A percentile compares a stretch with the other conserved stretches of the same genome.
phyloP scores from a whole-genome alignment of 306 rosid genomes.

The Senna tora region DNA sequence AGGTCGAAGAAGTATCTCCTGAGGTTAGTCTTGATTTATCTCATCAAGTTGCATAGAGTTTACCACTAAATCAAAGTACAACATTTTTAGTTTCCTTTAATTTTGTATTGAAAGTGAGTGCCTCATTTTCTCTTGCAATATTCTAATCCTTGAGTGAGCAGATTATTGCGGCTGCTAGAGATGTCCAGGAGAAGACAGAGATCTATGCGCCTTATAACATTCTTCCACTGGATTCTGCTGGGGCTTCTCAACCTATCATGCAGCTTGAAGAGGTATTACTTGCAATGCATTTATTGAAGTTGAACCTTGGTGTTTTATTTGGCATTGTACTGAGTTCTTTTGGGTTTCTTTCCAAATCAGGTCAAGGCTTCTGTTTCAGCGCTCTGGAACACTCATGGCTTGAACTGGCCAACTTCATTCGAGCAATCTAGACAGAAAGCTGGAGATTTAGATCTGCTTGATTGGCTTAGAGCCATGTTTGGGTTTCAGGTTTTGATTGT shows the following conservation, averaged over 20 bases:
- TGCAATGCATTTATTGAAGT: conserved; percentile 15
- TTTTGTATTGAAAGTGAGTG: conserved; percentile 4
- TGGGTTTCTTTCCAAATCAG: conserved; percentile 50
- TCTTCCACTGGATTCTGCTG: conserved; percentile 96
- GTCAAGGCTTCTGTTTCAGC: conserved; percentile 89
- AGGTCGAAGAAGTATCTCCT: conserved; percentile 98
- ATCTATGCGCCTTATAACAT: conserved; percentile 90
- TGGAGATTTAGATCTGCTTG: conserved; percentile 87
- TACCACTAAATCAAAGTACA: too few species aligned
- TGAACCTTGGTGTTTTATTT: conserved; percentile 29
- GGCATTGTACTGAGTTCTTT: conserved; percentile 38
- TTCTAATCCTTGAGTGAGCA: conserved; percentile 40
- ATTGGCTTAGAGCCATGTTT: conserved; percentile 96
- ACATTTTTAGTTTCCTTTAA: conserved; percentile 18
- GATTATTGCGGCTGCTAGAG: conserved; percentile 98
- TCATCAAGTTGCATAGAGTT: neutral
- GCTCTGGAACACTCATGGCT: conserved; percentile 75
- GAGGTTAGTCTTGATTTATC: conserved; percentile 67
- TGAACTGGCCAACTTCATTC: conserved; percentile 86
- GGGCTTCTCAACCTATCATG: conserved; percentile 87
- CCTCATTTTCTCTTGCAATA: conserved; percentile 5
- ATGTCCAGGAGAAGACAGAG: conserved; percentile 96
- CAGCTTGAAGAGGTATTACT: conserved; percentile 87
- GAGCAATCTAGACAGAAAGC: conserved; percentile 79
- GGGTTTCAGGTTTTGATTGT: conserved; percentile 73